phyloP scores from a whole-genome alignment of 495 filamentous ascomycete species.

The Sabuloglossum arenarium region DNA sequence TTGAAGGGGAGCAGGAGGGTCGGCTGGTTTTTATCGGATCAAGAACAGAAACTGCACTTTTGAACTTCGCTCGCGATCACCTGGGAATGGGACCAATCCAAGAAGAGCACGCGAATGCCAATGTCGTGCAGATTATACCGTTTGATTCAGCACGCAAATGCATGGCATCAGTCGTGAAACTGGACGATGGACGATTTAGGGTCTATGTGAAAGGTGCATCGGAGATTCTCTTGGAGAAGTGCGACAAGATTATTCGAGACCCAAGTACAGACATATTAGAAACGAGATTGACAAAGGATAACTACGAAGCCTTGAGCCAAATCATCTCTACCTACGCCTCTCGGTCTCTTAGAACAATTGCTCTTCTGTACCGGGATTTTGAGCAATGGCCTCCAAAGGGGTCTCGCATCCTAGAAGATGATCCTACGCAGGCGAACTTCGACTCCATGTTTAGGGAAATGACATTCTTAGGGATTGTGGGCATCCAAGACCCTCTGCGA shows the following conservation, averaged over 20 bases:
- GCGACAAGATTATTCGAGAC: slow-evolving; percentile 9
- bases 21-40: slow-evolving; percentile 37
- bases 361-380: slow-evolving; percentile 41
- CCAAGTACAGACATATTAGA: not conserved
- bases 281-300: slow-evolving; percentile 4
- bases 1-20: slow-evolving; percentile 31
- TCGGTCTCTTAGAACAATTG: slow-evolving; percentile 41
- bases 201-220: slow-evolving; percentile 80
- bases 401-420: slow-evolving; percentile 24
- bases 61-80: slow-evolving; percentile 36
- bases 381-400: slow-evolving; percentile 35
- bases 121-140: slow-evolving; percentile 52
- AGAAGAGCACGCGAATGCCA: slow-evolving; percentile 34
- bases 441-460: slow-evolving; percentile 35
- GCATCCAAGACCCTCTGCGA: slow-evolving; percentile 46
- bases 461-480: slow-evolving; percentile 40
- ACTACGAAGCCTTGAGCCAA: slow-evolving; percentile 6
- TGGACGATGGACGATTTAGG: slow-evolving; percentile 42
- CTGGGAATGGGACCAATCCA: slow-evolving; percentile 39
- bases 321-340: slow-evolving; percentile 35
- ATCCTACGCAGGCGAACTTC: slow-evolving; percentile 29
- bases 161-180: slow-evolving; percentile 61
- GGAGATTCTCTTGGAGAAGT: slow-evolving; percentile 30
- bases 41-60: slow-evolving; percentile 50
- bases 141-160: slow-evolving; percentile 80